Base-by-base conservation (phyloP, 352 stramenopile species). In the Pythium pectinolyticum region DNA sequence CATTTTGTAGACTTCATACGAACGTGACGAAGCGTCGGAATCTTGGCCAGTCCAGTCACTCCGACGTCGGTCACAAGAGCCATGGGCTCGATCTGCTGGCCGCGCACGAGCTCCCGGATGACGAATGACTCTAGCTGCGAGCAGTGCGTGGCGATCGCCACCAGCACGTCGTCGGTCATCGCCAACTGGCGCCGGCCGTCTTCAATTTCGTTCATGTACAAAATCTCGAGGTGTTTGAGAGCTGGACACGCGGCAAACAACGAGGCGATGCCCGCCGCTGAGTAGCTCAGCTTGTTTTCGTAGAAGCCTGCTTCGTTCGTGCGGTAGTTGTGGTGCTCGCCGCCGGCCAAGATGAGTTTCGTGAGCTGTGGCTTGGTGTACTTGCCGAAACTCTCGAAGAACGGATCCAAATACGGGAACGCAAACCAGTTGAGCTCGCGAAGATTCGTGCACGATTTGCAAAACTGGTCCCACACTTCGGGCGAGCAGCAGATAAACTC, bases 391-490 rank as follows among this genome's bases (percentile, higher is more conserved):
- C 72, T 69, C 15, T 73, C 48, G 40, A 87, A 87, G 60, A 84
- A 87, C 46, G 75, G 70, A 52, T 87, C 75, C 1, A 74, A 72
- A 47, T 84, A 87, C 0, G 78, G 78, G 28, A 87, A 69, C 25
- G 81, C 62, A 20, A 83, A 67, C 78, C 78, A 87, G 52, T 76
- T 84, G 64, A 87, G 84, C 54, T 84, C 74, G 55, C 63, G 27
- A 6, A 55, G 30, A 9, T 31, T 43, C 19, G 30, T 25, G 20
- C 48, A 55, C 6, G 28, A 28, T 30, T 48, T 52, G 45, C 78
- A 87, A 43, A 84, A 87, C 2, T 31, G 41, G 4, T 70, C 76
- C 75, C 78, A 87, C 2, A 58, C 51, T 4, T 49, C 24, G 5
- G 30, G 35, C 14, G 51, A 58, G 34, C 51, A 58, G 34, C 37